Evolutionary conservation across 257 asterid species (phyloP).

Genomic region (Eustoma russellianum): DNA sequence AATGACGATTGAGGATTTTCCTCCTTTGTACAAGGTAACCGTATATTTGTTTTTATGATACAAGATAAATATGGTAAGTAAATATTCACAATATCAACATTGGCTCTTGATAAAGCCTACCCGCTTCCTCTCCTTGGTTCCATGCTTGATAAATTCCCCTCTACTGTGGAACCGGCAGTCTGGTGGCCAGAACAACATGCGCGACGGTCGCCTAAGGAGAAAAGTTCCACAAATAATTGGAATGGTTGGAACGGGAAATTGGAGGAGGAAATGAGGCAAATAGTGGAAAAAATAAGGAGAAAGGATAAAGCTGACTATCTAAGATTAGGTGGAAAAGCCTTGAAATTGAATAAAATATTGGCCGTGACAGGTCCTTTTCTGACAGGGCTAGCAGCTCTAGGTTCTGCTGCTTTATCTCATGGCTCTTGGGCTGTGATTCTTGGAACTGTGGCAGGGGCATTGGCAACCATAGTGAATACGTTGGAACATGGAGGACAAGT

Average conservation of each 20-base stretch:
- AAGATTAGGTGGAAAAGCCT: slow-evolving; percentile 36
- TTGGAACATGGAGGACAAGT: slow-evolving; percentile 69
- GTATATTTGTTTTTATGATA: no score
- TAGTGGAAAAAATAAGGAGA: slow-evolving; percentile 18
- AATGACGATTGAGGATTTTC: no score
- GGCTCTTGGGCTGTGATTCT: slow-evolving; percentile 24
- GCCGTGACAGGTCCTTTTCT: slow-evolving; percentile 45
- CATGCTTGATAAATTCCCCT: slow-evolving; percentile 34
- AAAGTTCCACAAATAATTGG: not conserved
- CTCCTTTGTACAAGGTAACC: no score
- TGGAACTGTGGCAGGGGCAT: slow-evolving; percentile 51
- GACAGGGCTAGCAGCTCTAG: slow-evolving; percentile 56
- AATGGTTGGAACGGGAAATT: slow-evolving; percentile 20
- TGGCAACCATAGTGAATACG: slow-evolving; percentile 54
- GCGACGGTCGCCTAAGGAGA: slow-evolving; percentile 8
- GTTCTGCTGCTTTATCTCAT: slow-evolving; percentile 23
- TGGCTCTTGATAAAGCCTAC: slow-evolving; percentile 52
- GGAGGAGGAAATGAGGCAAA: slow-evolving; percentile 46
- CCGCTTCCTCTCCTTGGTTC: slow-evolving; percentile 39
- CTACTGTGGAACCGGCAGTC: slow-evolving; percentile 34
- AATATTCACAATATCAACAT: no score
- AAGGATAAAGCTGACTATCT: slow-evolving; percentile 49
- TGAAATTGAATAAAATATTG: slow-evolving; percentile 43
- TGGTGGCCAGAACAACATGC: slow-evolving; percentile 43
- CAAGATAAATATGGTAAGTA: no score